phyloP scores from a whole-genome alignment of 768 basidiomycete genomes.

The Termitomyces bulborhizus region DNA sequence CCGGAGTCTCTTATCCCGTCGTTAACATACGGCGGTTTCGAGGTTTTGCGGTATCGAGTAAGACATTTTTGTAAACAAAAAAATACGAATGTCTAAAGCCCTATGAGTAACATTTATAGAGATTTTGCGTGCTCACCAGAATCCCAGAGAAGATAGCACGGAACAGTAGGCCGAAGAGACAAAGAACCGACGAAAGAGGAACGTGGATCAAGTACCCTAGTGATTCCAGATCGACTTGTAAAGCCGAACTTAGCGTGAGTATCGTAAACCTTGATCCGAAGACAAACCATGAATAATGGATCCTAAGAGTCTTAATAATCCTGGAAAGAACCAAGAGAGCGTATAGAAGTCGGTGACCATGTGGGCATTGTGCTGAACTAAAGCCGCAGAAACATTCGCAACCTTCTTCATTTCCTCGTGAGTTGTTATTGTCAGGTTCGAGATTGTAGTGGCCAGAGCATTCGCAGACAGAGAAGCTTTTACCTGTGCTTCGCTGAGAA shows the following conservation, averaged over 20 bases:
- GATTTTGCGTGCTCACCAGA: constrained; percentile 28
- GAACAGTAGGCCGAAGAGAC: constrained; percentile 23
- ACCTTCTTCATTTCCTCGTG: constrained; percentile 40
- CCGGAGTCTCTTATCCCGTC: not conserved
- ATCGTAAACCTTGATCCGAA: not conserved
- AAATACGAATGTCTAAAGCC: constrained; percentile 5
- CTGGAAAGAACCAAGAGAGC: constrained; percentile 2
- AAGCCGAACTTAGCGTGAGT: not conserved
- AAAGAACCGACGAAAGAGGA: constrained; percentile 21
- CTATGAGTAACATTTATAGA: not conserved
- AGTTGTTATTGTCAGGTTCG: constrained; percentile 31
- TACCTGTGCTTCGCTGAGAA: constrained; percentile 23
- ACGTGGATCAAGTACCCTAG: constrained; percentile 20
- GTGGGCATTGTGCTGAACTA: constrained; percentile 24
- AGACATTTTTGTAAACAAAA: constrained; percentile 8
- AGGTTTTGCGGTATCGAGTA: not conserved
- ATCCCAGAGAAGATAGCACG: constrained; percentile 30
- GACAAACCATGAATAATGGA: constrained; percentile 8
- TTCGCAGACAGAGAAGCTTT: constrained; percentile 28
- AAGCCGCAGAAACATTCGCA: constrained; percentile 31
- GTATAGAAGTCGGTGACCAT: constrained; percentile 1
- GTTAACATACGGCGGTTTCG: constrained; percentile 8
- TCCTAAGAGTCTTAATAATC: constrained; percentile 5
- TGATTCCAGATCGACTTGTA: constrained; percentile 23
- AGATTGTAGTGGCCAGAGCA: constrained; percentile 28